Evolutionary conservation across 225 moss, liverwort and hornwort genomes (phyloP).

Genomic region (Ulota crispa): DNA sequence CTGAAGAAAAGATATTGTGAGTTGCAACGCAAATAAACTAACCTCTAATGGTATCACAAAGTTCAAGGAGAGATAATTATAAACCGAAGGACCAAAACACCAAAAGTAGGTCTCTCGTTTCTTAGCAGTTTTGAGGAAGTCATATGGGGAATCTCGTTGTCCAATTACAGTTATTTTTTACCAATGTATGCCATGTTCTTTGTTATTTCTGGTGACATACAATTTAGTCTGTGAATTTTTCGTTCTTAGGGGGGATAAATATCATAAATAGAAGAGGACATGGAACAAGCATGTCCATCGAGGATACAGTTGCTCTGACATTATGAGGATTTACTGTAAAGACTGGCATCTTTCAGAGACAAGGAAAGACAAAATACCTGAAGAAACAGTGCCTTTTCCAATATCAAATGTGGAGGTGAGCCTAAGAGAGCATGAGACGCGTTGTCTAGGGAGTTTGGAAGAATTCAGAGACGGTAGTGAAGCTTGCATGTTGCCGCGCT

Average conservation of each 20-base stretch:
- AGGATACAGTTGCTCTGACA: background rate
- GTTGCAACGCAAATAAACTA: background rate
- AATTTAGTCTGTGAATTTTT: background rate
- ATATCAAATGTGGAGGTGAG: constrained; percentile 20
- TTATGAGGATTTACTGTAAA: background rate
- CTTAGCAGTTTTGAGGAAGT: background rate
- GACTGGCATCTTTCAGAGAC: background rate
- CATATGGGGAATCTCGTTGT: background rate
- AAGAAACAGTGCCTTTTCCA: constrained; percentile 5
- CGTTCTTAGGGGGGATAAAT: background rate
- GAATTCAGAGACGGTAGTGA: constrained; percentile 15
- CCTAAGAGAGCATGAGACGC: constrained; percentile 30
- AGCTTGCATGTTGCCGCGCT: constrained; percentile 18
- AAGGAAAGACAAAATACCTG: constrained; percentile 29
- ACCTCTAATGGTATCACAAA: background rate
- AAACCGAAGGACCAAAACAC: no score
- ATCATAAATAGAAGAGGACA: background rate
- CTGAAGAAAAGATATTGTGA: constrained; percentile 15
- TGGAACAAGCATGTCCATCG: background rate
- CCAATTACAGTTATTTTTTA: background rate
- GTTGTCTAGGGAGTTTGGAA: constrained; percentile 23
- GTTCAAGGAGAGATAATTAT: background rate
- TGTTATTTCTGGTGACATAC: background rate
- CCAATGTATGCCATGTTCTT: background rate
- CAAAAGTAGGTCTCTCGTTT: background rate